These are phyloP conservation scores for Clitopilus passeckerianus DNA, from an alignment of 768 basidiomycete genomes.

Conservation along the genomic window DNA sequence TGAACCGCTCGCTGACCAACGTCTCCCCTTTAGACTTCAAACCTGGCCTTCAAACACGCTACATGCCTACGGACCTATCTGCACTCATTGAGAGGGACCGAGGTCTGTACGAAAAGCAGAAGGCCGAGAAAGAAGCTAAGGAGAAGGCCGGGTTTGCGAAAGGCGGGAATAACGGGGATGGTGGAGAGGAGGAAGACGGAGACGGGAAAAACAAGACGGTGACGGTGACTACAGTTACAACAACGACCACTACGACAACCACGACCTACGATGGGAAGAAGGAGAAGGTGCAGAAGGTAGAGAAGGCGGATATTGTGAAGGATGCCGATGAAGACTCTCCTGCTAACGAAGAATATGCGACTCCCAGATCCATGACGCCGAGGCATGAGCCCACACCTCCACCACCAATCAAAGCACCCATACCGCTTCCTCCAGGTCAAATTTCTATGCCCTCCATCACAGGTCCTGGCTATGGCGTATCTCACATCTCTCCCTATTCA, in stretches of 20 bases:
- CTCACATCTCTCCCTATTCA: too few species aligned
- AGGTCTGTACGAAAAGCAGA: constrained; percentile 25
- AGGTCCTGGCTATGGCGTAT: background rate
- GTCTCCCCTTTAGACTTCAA: constrained; percentile 23
- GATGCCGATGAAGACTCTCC: background rate
- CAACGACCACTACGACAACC: constrained; percentile 14
- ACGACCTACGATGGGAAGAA: constrained; percentile 1
- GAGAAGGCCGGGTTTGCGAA: constrained; percentile 3
- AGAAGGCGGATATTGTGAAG: background rate
- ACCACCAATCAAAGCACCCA: background rate
- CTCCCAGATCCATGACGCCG: too few species aligned
- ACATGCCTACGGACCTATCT: constrained; percentile 28
- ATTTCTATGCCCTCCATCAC: background rate
- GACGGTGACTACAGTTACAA: constrained; percentile 13
- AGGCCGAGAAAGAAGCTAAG: constrained; percentile 14
- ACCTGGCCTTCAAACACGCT: constrained; percentile 24
- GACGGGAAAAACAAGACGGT: constrained; percentile 20
- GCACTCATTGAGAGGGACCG: constrained; percentile 30
- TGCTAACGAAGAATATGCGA: too few species aligned
- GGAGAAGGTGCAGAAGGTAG: constrained; percentile 14
- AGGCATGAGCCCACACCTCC: background rate
- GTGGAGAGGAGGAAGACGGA: constrained; percentile 5
- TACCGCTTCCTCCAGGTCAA: background rate
- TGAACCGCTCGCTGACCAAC: background rate
- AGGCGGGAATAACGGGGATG: too few species aligned